Evolutionary conservation across 371 early-diverging fungal species (phyloP).

Genomic region (Catenaria anguillulae): DNA sequence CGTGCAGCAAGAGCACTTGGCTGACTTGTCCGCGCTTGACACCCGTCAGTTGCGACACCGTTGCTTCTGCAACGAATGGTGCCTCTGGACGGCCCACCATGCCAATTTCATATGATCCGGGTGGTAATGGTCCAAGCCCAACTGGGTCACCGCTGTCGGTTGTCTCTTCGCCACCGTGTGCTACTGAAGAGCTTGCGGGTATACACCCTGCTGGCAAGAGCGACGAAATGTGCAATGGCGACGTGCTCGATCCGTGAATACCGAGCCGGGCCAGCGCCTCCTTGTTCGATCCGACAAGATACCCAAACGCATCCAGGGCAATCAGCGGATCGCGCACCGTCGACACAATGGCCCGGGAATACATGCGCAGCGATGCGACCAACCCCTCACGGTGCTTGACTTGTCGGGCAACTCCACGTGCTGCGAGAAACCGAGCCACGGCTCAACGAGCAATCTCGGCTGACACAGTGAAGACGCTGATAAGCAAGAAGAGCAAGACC

Average conservation of each 20-base stretch:
- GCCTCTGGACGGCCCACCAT: background rate
- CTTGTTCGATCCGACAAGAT: background rate
- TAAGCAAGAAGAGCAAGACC: background rate
- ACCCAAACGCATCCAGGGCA: background rate
- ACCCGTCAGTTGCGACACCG: background rate
- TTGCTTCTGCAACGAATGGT: background rate
- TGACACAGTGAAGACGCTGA: background rate
- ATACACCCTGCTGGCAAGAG: background rate
- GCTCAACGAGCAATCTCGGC: background rate
- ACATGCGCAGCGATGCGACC: background rate
- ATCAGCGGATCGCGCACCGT: background rate
- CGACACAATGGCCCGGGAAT: background rate
- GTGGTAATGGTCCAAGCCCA: background rate
- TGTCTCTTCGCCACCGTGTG: too few relatives aligned
- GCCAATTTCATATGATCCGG: background rate
- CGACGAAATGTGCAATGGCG: background rate
- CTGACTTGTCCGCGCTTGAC: background rate
- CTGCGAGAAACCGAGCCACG: too few relatives aligned
- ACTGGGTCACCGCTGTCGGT: too few relatives aligned
- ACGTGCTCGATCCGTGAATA: background rate
- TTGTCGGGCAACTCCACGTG: too few relatives aligned
- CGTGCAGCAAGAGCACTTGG: conserved; percentile 10
- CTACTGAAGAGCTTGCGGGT: too few relatives aligned
- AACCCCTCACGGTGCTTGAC: too few relatives aligned
- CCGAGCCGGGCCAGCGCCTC: background rate